A percentile compares a stretch with the other conserved stretches of the same genome.
These are phyloP conservation scores for Hanseniaspora gamundiae DNA, from an alignment of 1,139 yeast genomes.

Conservation along the genomic window DNA sequence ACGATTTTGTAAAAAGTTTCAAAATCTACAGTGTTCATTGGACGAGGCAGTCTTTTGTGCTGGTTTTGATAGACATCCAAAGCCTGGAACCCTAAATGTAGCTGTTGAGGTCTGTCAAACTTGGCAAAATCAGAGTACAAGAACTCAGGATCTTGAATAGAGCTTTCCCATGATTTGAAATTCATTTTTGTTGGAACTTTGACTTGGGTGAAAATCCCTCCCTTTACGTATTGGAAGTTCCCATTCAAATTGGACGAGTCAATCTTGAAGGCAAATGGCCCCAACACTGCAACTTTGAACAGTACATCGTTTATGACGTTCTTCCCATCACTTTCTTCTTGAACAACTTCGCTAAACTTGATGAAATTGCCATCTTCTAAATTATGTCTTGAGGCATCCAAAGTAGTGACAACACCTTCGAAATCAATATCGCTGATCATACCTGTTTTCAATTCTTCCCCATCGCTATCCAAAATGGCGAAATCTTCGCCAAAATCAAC, in stretches of 20 bases:
- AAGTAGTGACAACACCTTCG: constrained; percentile 86
- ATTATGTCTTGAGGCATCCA: constrained; percentile 89
- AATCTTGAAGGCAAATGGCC: constrained; percentile 85
- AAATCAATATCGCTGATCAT: constrained; percentile 77
- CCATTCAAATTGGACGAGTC: constrained; percentile 32
- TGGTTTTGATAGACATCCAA: constrained; percentile 58
- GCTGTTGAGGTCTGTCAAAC: constrained; percentile 81
- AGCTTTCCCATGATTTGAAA: constrained; percentile 54
- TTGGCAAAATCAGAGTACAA: constrained; percentile 82
- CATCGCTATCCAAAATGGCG: constrained; percentile 72
- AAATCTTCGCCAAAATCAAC: constrained; percentile 83
- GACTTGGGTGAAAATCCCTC: constrained; percentile 88
- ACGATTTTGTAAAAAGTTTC: constrained; percentile 50
- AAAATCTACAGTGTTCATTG: constrained; percentile 68
- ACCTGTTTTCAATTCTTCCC: constrained; percentile 85
- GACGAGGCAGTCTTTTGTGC: constrained; percentile 63
- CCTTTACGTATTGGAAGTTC: constrained; percentile 59
- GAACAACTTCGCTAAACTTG: constrained; percentile 77
- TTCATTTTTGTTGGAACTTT: constrained; percentile 59
- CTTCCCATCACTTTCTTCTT: constrained; percentile 33
- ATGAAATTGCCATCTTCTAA: constrained; percentile 86
- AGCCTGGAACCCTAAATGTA: constrained; percentile 88
- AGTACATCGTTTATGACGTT: constrained; percentile 66
- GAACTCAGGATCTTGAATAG: constrained; percentile 66
- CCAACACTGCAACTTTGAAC: constrained; percentile 69